phyloP scores from a whole-genome alignment of 2,329 filamentous ascomycete species.

The Pseudovirgaria hyperparasitica region DNA sequence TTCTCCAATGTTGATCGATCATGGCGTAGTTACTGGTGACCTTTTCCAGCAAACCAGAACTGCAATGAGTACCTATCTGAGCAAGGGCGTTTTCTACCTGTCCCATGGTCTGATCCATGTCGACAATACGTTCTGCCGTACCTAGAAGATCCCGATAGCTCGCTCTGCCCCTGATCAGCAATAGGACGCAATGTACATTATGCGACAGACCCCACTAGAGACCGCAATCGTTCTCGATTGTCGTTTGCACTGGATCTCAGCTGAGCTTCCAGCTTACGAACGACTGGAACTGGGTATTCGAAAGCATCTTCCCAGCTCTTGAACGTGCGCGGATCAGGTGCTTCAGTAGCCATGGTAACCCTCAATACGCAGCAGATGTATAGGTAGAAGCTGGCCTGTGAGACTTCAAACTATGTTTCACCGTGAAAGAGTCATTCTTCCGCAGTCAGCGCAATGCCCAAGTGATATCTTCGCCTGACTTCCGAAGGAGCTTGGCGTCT shows the following conservation, averaged over 20 bases:
- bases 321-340: conserved; percentile 43
- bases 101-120: conserved; percentile 71
- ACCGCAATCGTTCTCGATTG: conserved; percentile 53
- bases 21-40: conserved; percentile 48
- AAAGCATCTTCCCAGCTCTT: conserved; percentile 56
- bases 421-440: too few relatives aligned
- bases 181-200: conserved; percentile 5
- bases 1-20: conserved; percentile 30
- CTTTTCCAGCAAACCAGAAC: conserved; percentile 53
- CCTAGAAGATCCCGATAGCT: conserved; percentile 81
- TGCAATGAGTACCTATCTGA: conserved; percentile 64
- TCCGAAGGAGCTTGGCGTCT: too few relatives aligned
- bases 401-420: too few relatives aligned
- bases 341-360: conserved; percentile 39
- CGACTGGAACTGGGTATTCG: conserved; percentile 49
- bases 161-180: conserved; percentile 29
- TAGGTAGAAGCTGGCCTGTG: too few relatives aligned
- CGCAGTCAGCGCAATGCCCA: too few relatives aligned
- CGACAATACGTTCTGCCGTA: conserved; percentile 86
- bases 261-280: conserved; percentile 51
- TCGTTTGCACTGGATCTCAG: conserved; percentile 48
- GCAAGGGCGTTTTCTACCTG: conserved; percentile 58
- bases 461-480: too few relatives aligned
- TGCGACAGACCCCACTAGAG: conserved; percentile 47
- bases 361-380: too few relatives aligned